Evolutionary conservation across 1,284 basidiomycete genomes (phyloP).

Genomic region (Rhizoctonia solani): DNA sequence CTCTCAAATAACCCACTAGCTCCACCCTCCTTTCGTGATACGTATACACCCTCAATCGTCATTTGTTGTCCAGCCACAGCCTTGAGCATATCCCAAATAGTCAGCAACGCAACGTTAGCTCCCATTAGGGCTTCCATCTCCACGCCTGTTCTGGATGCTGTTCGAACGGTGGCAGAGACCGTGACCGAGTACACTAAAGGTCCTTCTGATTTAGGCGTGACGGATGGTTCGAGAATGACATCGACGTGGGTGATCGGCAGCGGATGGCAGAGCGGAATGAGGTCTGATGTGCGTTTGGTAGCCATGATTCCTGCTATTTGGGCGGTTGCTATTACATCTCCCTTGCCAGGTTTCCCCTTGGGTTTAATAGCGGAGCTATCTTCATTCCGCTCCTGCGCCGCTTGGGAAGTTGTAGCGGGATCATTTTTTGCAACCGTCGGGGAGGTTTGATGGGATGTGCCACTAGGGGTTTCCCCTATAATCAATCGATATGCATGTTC

Average conservation of each 20-base stretch:
- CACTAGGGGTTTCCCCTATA: constrained; percentile 43
- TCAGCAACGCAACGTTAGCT: constrained; percentile 76
- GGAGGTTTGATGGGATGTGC: background rate
- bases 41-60: constrained; percentile 43
- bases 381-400: too few relatives aligned
- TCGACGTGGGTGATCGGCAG: constrained; percentile 70
- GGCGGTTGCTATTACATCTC: constrained; percentile 76
- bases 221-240: constrained; percentile 62
- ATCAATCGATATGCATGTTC: constrained; percentile 66
- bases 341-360: constrained; percentile 64
- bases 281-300: constrained; percentile 76
- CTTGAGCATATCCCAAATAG: constrained; percentile 93
- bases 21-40: constrained; percentile 18
- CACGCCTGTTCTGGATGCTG: constrained; percentile 82
- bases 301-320: constrained; percentile 87
- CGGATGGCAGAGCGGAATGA: constrained; percentile 87
- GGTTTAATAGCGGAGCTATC: constrained; percentile 42
- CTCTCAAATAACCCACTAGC: constrained; percentile 32
- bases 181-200: constrained; percentile 55
- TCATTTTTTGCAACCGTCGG: too few relatives aligned
- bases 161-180: constrained; percentile 69
- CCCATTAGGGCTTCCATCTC: constrained; percentile 94
- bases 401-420: too few relatives aligned
- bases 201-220: background rate
- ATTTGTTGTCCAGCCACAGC: constrained; percentile 84